A percentile compares a stretch with the other conserved stretches of the same genome.
Conservation (phyloP, 441 rosid species). For the Corymbia calophylla region DNA sequence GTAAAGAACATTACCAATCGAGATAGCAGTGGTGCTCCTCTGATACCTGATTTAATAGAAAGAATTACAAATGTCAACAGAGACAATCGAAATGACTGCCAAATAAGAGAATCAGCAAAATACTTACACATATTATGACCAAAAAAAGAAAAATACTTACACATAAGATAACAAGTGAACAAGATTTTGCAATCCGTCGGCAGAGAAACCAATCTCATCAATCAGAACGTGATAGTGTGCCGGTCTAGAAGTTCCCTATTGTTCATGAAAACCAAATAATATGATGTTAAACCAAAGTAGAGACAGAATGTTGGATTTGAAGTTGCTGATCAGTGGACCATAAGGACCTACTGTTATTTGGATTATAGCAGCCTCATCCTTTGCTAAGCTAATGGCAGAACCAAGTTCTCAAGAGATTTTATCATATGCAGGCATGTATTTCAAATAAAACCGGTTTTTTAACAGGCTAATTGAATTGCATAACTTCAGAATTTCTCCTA, state of each 20-base stretch:
- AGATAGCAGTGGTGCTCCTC: slow-evolving; percentile 74
- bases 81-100: not conserved
- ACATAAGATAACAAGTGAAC: slow-evolving; percentile 73
- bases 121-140: slow-evolving; percentile 57
- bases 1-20: slow-evolving; percentile 47
- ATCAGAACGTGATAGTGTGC: slow-evolving; percentile 83
- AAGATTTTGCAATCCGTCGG: slow-evolving; percentile 63
- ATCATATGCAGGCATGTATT: not conserved
- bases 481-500: not conserved
- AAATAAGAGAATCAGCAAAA: not conserved
- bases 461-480: not conserved
- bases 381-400: not conserved
- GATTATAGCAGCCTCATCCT: not conserved
- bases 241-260: slow-evolving; percentile 87
- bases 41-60: slow-evolving; percentile 52
- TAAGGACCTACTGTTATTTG: not conserved
- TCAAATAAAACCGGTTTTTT: not conserved
- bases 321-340: not conserved
- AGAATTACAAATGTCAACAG: not conserved
- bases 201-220: slow-evolving; percentile 89
- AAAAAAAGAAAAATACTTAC: slow-evolving; percentile 30
- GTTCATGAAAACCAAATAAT: not conserved
- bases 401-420: not conserved
- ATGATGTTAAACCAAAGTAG: not conserved
- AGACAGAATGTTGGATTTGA: not conserved